Base-by-base conservation (phyloP, 768 basidiomycete species). In the Hericium erinaceus region DNA sequence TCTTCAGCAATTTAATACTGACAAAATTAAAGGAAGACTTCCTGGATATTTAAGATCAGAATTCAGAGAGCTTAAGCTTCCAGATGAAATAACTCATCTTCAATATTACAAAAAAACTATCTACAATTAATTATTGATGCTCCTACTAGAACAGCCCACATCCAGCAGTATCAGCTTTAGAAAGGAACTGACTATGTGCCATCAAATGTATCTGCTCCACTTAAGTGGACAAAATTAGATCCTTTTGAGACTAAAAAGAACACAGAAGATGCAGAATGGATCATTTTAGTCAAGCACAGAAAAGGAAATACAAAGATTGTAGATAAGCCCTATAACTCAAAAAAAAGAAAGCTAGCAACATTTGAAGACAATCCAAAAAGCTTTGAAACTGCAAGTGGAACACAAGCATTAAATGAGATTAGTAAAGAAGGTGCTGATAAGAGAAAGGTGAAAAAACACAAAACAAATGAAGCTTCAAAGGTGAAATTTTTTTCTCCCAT, bases 1-100 rank as follows among this genome's bases (percentile, higher is more conserved):
- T 38, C 13, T 67, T 9, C 58, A 60, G 40, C 22, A 10, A 3
- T 65, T 61, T 44, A 49, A 58, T 58, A 4, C 15, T 7, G n/a
- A 12, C 0, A 58, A 60, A 22, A 52, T 65, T 12, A 56, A 12
- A 10, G 56, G 57, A 13, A 60, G 65, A 4, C 22, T 62, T 1
- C 39, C 58, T 8, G 57, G 58, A 10, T 54, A 48, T 44, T 52
- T 66, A 15, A 41, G 62, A 10, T 52, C 60, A 56, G 63, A 68
- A 46, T 66, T 65, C 41, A 40, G 57, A 33, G 57, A 58, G n/a
- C 20, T 61, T 1, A 54, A 62, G 40, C 22, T 62, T 13, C 46
- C 60, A 33, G 56, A 60, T 54, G 33, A 62, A 8, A 62, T 62
- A 3, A 54, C 58, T 16, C 12, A 26, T 13, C 51, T 59, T 15